These are phyloP conservation scores for Fusarium sp. DNA, from an alignment of 2,329 filamentous ascomycete species.

Conservation along the genomic window DNA sequence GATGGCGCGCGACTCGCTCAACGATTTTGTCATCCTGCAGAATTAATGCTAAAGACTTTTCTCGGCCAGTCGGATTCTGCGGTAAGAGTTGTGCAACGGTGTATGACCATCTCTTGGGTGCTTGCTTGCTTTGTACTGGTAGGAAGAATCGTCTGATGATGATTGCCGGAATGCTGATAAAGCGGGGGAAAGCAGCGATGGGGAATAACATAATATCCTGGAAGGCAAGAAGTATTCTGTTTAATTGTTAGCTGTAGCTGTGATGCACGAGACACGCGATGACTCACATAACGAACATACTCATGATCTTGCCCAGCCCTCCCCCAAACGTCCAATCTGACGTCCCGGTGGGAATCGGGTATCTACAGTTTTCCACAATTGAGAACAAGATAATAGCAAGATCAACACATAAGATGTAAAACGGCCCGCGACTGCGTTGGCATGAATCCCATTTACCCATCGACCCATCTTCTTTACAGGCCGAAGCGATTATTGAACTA, in stretches of 20 bases:
- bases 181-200: conserved; percentile 2
- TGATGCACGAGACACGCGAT: too few relatives aligned
- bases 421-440: conserved; percentile 11
- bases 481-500: background rate
- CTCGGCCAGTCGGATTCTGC: fast-evolving
- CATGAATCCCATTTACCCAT: background rate
- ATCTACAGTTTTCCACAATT: conserved; percentile 15
- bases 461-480: background rate
- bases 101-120: background rate
- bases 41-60: background rate
- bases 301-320: conserved; percentile 20
- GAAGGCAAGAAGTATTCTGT: background rate
- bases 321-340: conserved; percentile 14
- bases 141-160: conserved; percentile 3
- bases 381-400: conserved; percentile 1
- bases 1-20: background rate
- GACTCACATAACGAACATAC: conserved; percentile 20
- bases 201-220: conserved; percentile 8
- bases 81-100: background rate
- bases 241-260: too few relatives aligned
- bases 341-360: conserved; percentile 11
- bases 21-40: background rate
- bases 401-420: conserved; percentile 24
- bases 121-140: background rate
- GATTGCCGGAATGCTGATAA: conserved; percentile 1